Percentiles rank a stretch among this genome's conserved stretches.
Conservation (phyloP, 257 asterid species). For the Mentha longifolia region DNA sequence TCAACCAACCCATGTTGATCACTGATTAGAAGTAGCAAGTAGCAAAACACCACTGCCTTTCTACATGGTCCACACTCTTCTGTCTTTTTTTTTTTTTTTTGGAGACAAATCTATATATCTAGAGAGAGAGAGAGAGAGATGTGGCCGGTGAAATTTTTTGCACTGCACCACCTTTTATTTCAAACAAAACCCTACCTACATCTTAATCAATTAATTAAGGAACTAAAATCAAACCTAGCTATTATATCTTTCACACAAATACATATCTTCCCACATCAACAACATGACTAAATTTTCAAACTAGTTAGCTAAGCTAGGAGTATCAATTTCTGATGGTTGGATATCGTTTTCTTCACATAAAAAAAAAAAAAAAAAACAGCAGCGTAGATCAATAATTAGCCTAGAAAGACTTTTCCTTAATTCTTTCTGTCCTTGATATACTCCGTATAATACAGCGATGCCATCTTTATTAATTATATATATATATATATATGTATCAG, state of each 20-base stretch:
- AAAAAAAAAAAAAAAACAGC: background rate
- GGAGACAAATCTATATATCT: background rate
- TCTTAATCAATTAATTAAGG: background rate
- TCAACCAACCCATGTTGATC: conserved; percentile 18
- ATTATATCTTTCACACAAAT: too few relatives aligned
- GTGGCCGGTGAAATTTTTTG: conserved; percentile 20
- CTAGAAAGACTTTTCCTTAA: background rate
- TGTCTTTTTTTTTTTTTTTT: too few relatives aligned
- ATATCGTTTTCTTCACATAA: background rate
- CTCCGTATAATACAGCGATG: too few relatives aligned
- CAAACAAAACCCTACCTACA: background rate
- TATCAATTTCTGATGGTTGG: conserved; percentile 1
- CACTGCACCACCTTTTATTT: background rate
- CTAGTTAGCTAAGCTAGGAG: too few relatives aligned
- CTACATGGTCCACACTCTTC: background rate
- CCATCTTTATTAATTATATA: too few relatives aligned
- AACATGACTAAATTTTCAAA: background rate
- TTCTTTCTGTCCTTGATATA: background rate
- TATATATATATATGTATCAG: too few relatives aligned
- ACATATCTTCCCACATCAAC: background rate
- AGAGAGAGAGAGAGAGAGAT: background rate
- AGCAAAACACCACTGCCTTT: background rate
- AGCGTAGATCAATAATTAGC: conserved; percentile 1
- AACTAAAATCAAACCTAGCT: too few relatives aligned
- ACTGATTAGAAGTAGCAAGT: conserved; percentile 13